Conservation (phyloP, 495 filamentous ascomycete genomes). For the Neohortaea acidophila region DNA sequence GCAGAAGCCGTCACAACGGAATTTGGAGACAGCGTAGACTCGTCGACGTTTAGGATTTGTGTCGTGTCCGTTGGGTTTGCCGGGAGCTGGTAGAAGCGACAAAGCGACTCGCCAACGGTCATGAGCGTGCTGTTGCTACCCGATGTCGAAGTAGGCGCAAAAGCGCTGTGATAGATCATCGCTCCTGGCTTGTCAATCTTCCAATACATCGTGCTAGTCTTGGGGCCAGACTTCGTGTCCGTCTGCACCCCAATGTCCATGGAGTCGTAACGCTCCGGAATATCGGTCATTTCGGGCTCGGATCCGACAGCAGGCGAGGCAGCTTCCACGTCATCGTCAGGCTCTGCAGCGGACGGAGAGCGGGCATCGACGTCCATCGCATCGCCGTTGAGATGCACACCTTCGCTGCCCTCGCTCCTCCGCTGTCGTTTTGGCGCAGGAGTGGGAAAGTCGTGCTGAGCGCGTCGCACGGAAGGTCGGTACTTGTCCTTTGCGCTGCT, state of each 20-base stretch:
- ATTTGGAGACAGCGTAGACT: slow-evolving; percentile 3
- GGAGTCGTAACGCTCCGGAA: slow-evolving; percentile 8
- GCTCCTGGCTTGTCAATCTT: slow-evolving; percentile 9
- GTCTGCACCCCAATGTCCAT: slow-evolving; percentile 14
- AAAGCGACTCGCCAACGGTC: slow-evolving; percentile 12
- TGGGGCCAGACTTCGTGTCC: slow-evolving; percentile 6
- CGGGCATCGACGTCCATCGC: slow-evolving; percentile 25
- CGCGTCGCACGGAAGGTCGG: slow-evolving; percentile 4
- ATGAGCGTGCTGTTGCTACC: slow-evolving; percentile 8
- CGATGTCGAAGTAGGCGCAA: slow-evolving; percentile 3
- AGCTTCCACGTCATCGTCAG: slow-evolving; percentile 18
- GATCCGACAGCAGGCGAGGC: slow-evolving; percentile 17
- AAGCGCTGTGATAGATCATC: slow-evolving; percentile 7
- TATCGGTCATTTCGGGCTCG: slow-evolving; percentile 6
- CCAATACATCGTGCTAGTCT: slow-evolving; percentile 17
- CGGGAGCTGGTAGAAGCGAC: slow-evolving; percentile 12
- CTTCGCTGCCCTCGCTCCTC: slow-evolving; percentile 19
- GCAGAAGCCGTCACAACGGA: slow-evolving; percentile 4
- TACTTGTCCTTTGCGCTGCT: slow-evolving; percentile 11
- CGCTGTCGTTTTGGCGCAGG: slow-evolving; percentile 14
- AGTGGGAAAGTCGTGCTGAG: slow-evolving; percentile 17
- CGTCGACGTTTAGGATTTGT: slow-evolving; percentile 1
- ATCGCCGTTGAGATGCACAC: slow-evolving; percentile 17
- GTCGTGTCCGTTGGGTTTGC: neutral
- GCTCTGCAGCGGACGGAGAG: slow-evolving; percentile 17